phyloP scores from a whole-genome alignment of 176 grass and related monocot species.

The Triticum turgidum region DNA sequence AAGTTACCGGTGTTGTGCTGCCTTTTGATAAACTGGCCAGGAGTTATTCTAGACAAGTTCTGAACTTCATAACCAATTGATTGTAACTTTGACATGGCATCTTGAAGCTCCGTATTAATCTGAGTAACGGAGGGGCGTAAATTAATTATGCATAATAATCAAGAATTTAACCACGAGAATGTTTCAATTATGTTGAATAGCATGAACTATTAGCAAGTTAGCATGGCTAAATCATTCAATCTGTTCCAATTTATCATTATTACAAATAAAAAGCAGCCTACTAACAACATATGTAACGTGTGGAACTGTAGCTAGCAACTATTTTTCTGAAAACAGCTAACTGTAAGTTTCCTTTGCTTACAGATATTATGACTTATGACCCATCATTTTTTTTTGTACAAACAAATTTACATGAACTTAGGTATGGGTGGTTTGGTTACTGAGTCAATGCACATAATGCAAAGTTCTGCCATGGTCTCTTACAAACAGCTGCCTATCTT shows the following conservation, averaged over 20 bases:
- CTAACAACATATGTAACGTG: background rate
- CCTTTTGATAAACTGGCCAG: slow-evolving; percentile 43
- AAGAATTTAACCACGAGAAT: background rate
- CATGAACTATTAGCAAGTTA: background rate
- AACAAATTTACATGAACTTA: slow-evolving; percentile 1
- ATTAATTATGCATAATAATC: background rate
- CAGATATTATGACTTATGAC: background rate
- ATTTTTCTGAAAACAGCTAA: slow-evolving; percentile 2
- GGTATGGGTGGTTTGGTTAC: background rate
- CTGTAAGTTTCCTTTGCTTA: slow-evolving; percentile 5
- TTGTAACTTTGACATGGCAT: slow-evolving; percentile 78
- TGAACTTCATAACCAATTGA: slow-evolving; percentile 90
- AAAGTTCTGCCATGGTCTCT: background rate
- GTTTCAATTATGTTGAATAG: background rate
- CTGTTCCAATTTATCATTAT: background rate
- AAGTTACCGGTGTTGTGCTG: slow-evolving; percentile 30
- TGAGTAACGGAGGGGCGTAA: slow-evolving; percentile 23
- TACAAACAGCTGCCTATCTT: background rate
- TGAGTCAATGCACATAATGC: background rate
- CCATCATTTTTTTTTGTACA: background rate
- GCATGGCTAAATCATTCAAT: background rate
- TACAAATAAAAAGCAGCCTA: background rate
- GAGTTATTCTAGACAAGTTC: slow-evolving; percentile 71
- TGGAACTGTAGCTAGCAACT: background rate
- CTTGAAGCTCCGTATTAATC: slow-evolving; percentile 93